These are phyloP conservation scores for Tubosaeta sp. DNA, from an alignment of 768 basidiomycete genomes.

Conservation along the genomic window DNA sequence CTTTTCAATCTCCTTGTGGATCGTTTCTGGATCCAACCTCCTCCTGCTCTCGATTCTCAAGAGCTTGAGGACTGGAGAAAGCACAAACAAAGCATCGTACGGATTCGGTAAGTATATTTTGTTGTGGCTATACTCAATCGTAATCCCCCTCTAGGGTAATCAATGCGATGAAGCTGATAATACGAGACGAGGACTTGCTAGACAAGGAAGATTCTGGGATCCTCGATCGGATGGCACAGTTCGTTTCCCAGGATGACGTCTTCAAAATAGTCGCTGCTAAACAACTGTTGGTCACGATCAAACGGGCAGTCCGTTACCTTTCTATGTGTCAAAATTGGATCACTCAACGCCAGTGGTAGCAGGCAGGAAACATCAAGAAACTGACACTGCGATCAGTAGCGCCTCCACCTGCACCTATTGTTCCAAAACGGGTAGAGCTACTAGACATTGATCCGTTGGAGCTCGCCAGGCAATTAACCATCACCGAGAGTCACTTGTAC, in stretches of 20 bases:
- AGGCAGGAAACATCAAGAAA: constrained; percentile 32
- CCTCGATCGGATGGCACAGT: constrained; percentile 50
- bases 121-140: not conserved
- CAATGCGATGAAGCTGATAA: constrained; percentile 60
- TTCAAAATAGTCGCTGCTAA: constrained; percentile 42
- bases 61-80: constrained; percentile 53
- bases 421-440: constrained; percentile 46
- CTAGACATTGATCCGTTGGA: constrained; percentile 62
- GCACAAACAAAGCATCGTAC: constrained; percentile 55
- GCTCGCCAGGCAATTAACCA: constrained; percentile 63
- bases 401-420: constrained; percentile 49
- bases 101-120: constrained; percentile 44
- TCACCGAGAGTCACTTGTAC: constrained; percentile 58
- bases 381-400: constrained; percentile 33
- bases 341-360: constrained; percentile 11
- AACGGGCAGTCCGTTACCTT: constrained; percentile 43
- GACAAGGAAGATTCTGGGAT: constrained; percentile 52
- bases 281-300: constrained; percentile 44
- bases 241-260: constrained; percentile 43
- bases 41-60: constrained; percentile 37
- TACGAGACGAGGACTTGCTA: constrained; percentile 50
- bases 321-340: not conserved
- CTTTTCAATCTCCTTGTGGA: constrained; percentile 52
- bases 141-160: constrained; percentile 42
- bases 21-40: constrained; percentile 55